Evolutionary conservation across 495 filamentous ascomycete species (phyloP).

Genomic region (Tuber umbilicatum): DNA sequence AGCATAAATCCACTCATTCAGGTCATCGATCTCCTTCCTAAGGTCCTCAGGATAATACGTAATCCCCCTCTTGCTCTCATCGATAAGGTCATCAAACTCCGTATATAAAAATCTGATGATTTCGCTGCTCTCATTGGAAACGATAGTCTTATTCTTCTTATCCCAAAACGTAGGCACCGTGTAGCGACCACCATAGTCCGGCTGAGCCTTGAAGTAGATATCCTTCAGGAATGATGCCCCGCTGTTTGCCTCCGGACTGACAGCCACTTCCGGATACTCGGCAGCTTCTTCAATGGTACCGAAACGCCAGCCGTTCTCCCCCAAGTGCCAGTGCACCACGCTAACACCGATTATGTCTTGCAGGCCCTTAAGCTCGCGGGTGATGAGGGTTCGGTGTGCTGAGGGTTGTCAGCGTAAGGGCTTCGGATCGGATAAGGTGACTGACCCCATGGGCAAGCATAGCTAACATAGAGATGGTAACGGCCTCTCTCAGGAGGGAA

Average conservation of each 20-base stretch:
- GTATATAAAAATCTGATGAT: conserved; percentile 64
- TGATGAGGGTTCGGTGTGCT: conserved; percentile 70
- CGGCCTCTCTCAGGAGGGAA: conserved; percentile 69
- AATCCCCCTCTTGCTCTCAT: conserved; percentile 53
- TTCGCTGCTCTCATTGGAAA: conserved; percentile 80
- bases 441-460: conserved; percentile 69
- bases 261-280: conserved; percentile 50
- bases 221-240: conserved; percentile 60
- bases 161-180: conserved; percentile 79
- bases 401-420: conserved; percentile 7
- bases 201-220: conserved; percentile 63
- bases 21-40: conserved; percentile 58
- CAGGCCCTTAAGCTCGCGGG: conserved; percentile 71
- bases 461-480: conserved; percentile 72
- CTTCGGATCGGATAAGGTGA: conserved; percentile 1
- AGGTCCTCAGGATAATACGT: conserved; percentile 60
- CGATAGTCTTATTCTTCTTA: conserved; percentile 62
- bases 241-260: conserved; percentile 58
- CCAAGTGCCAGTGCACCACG: conserved; percentile 61
- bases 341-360: conserved; percentile 65
- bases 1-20: conserved; percentile 78
- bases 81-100: conserved; percentile 67
- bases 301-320: conserved; percentile 72
- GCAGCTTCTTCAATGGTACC: conserved; percentile 52
- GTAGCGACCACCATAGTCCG: conserved; percentile 64